phyloP scores from a whole-genome alignment of 495 filamentous ascomycete species.

The Penicillium maclennaniae region DNA sequence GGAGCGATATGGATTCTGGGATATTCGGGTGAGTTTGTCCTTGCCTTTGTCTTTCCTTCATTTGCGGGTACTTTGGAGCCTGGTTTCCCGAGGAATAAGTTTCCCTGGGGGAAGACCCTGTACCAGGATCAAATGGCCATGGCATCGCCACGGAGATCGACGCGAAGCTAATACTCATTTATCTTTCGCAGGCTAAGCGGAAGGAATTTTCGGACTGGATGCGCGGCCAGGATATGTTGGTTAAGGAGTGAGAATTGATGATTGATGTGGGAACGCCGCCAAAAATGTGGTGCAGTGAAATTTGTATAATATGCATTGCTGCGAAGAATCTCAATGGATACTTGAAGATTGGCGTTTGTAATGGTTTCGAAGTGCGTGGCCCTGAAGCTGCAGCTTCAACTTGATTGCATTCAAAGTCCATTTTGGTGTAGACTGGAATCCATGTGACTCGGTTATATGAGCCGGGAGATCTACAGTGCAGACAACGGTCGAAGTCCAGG shows the following conservation, averaged over 20 bases:
- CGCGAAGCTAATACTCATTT: slow-evolving; percentile 1
- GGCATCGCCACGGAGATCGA: background rate
- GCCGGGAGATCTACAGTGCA: background rate
- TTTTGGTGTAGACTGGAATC: background rate
- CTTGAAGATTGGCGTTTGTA: background rate
- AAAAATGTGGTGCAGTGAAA: background rate
- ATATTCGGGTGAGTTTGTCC: slow-evolving; percentile 57
- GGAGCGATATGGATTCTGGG: slow-evolving; percentile 64
- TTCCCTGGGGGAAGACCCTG: background rate
- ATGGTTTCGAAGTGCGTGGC: background rate
- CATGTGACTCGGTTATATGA: background rate
- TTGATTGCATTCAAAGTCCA: background rate
- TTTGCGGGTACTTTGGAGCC: slow-evolving; percentile 13
- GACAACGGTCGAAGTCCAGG: background rate
- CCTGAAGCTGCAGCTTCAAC: too few relatives aligned
- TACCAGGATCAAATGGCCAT: background rate
- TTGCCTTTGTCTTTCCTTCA: slow-evolving; percentile 39
- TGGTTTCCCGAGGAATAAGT: background rate
- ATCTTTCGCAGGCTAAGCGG: slow-evolving; percentile 58
- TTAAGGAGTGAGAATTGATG: slow-evolving; percentile 18
- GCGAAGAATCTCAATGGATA: slow-evolving; percentile 16
- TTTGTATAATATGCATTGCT: slow-evolving; percentile 25
- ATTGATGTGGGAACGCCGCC: background rate
- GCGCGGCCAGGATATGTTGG: slow-evolving; percentile 36
- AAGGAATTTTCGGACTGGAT: slow-evolving; percentile 76